Evolutionary conservation across 1,284 basidiomycete genomes (phyloP).

Genomic region (Kalmanozyma brasiliensis): DNA sequence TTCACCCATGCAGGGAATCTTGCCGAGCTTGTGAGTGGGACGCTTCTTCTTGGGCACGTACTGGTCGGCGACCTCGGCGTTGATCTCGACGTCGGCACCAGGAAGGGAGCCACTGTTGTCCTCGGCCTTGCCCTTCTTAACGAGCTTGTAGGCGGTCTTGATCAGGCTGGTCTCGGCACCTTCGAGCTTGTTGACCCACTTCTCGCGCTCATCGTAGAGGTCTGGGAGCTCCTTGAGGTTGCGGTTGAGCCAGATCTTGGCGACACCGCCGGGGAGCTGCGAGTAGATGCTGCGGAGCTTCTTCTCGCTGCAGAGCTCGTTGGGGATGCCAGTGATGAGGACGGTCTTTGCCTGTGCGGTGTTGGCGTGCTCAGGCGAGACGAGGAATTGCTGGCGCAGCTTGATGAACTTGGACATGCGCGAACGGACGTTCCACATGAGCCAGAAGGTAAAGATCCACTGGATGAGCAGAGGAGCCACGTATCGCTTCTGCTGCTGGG

Average conservation of each 20-base stretch:
- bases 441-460: conserved; percentile 73
- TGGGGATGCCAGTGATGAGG: conserved; percentile 87
- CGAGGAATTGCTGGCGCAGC: conserved; percentile 85
- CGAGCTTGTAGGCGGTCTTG: conserved; percentile 77
- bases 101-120: conserved; percentile 38
- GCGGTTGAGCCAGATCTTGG: conserved; percentile 86
- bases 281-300: conserved; percentile 78
- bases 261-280: conserved; percentile 83
- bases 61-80: conserved; percentile 55
- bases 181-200: conserved; percentile 83
- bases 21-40: conserved; percentile 81
- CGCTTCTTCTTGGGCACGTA: conserved; percentile 69
- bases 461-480: conserved; percentile 60
- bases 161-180: conserved; percentile 82
- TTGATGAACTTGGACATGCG: conserved; percentile 85
- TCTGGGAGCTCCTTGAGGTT: conserved; percentile 86
- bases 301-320: conserved; percentile 75
- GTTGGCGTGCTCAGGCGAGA: conserved; percentile 77
- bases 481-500: conserved; percentile 57
- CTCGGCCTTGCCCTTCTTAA: conserved; percentile 66
- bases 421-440: conserved; percentile 80
- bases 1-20: conserved; percentile 75
- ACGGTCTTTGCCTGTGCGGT: conserved; percentile 87
- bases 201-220: conserved; percentile 80
- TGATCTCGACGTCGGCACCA: conserved; percentile 50